Conservation (phyloP, 805 yeast species). For the Metschnikowia borealis region DNA sequence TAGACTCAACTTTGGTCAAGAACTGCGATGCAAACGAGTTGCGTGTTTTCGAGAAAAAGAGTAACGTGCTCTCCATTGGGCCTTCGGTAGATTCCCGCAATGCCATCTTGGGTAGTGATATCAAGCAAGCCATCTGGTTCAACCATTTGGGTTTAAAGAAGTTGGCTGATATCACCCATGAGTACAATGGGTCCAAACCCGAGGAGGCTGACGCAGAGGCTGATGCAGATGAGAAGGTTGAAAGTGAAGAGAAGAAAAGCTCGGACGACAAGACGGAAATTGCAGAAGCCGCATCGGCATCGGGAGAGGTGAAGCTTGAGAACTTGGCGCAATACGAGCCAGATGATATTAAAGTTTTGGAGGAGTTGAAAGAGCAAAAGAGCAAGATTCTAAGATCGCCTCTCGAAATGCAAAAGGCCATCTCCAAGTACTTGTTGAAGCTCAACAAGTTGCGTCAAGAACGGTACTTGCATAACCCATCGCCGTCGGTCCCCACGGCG, state of each 20-base stretch:
- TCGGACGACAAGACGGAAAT: slow-evolving; percentile 6
- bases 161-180: slow-evolving; percentile 23
- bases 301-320: slow-evolving; percentile 24
- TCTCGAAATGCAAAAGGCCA: slow-evolving; percentile 29
- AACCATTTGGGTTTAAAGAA: slow-evolving; percentile 35
- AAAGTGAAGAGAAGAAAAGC: not conserved
- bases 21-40: slow-evolving; percentile 20
- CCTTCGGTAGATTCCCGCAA: slow-evolving; percentile 34
- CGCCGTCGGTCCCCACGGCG: slow-evolving; percentile 23
- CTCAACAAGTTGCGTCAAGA: slow-evolving; percentile 40
- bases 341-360: slow-evolving; percentile 22
- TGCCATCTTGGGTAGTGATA: slow-evolving; percentile 28
- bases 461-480: slow-evolving; percentile 29
- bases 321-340: slow-evolving; percentile 37
- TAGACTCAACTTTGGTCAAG: slow-evolving; percentile 26
- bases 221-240: slow-evolving; percentile 2
- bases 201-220: slow-evolving; percentile 7
- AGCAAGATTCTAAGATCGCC: slow-evolving; percentile 24
- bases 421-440: slow-evolving; percentile 29
- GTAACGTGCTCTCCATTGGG: slow-evolving; percentile 34
- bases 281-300: slow-evolving; percentile 1
- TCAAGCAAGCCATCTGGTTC: slow-evolving; percentile 36
- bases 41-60: slow-evolving; percentile 17
- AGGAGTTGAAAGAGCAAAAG: slow-evolving; percentile 24
- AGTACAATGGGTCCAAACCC: slow-evolving; percentile 7